Conservation (phyloP, 805 yeast genomes). For the Nakazawaea peltata region DNA sequence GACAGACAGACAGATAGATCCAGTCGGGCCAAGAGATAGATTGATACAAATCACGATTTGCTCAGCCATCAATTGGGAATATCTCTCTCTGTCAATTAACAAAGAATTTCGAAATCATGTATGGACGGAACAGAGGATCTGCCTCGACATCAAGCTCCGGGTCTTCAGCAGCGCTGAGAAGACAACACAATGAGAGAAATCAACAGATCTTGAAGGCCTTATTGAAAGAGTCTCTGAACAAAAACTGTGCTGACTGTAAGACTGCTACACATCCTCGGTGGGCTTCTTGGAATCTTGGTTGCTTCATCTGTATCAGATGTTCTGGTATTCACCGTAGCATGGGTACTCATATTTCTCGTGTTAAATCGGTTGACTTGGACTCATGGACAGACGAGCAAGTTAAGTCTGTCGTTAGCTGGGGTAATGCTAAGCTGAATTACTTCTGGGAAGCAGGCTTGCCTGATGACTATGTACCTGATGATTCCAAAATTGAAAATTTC, state of each 20-base stretch:
- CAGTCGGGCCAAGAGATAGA: too few species aligned
- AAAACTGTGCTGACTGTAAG: conserved; percentile 87
- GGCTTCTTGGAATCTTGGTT: conserved; percentile 96
- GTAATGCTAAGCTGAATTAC: conserved; percentile 68
- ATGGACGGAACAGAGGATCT: not conserved
- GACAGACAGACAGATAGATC: too few species aligned
- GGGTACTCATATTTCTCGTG: conserved; percentile 93
- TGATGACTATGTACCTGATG: conserved; percentile 65
- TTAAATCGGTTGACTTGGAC: conserved; percentile 89
- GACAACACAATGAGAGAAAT: conserved; percentile 34
- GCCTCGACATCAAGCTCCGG: not conserved
- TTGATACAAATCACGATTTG: too few species aligned
- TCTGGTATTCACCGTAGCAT: conserved; percentile 92
- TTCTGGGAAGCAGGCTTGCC: conserved; percentile 85
- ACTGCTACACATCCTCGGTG: conserved; percentile 86
- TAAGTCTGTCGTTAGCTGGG: conserved; percentile 76
- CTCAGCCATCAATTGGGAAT: too few species aligned
- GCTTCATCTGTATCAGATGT: conserved; percentile 88
- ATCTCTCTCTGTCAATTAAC: too few species aligned
- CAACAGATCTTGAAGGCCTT: conserved; percentile 68
- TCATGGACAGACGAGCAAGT: conserved; percentile 95
- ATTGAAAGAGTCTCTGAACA: conserved; percentile 70
- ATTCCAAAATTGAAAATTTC: conserved; percentile 77
- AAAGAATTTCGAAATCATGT: too few species aligned
- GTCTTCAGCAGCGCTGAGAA: conserved; percentile 4